Evolutionary conservation across 164 flowering plant species (phyloP).

Genomic region (Macadamia tetraphylla): DNA sequence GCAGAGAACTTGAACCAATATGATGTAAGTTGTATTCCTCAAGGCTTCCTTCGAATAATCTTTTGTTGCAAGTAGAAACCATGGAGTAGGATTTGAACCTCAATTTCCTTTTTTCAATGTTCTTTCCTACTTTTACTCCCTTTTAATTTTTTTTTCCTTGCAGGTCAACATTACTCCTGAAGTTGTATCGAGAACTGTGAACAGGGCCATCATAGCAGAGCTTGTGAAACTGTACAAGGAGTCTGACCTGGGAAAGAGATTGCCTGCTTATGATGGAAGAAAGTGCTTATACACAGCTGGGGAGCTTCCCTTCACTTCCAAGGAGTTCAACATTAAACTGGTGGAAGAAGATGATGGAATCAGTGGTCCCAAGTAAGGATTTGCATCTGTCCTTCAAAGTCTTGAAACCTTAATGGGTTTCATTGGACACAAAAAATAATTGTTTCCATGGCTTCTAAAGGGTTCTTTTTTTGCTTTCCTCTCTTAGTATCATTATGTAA

Average conservation of each 20-base stretch:
- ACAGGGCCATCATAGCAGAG: slow-evolving; percentile 75
- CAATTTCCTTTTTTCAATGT: slow-evolving; percentile 12
- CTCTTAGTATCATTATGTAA: background rate
- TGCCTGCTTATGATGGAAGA: slow-evolving; percentile 94
- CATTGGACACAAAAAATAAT: background rate
- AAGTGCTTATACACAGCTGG: slow-evolving; percentile 93
- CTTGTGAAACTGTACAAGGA: slow-evolving; percentile 66
- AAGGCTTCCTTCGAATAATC: background rate
- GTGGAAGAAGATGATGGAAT: slow-evolving; percentile 66
- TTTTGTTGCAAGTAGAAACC: slow-evolving; percentile 13
- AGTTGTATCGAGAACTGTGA: slow-evolving; percentile 63
- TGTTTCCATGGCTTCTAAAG: too few relatives aligned
- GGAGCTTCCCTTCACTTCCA: slow-evolving; percentile 76
- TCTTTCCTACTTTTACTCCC: background rate
- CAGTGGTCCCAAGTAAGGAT: slow-evolving; percentile 61
- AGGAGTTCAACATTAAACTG: slow-evolving; percentile 67
- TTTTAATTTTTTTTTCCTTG: slow-evolving; percentile 12
- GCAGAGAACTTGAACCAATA: slow-evolving; percentile 85
- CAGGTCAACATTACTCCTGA: slow-evolving; percentile 89
- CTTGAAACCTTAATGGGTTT: background rate
- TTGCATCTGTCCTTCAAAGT: background rate
- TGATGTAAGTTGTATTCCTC: slow-evolving; percentile 57
- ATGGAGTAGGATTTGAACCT: slow-evolving; percentile 8
- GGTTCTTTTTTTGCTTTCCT: too few relatives aligned
- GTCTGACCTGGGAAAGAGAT: slow-evolving; percentile 79